Evolutionary conservation across 2,329 filamentous ascomycete genomes (phyloP).

Genomic region (Colletotrichum truncatum): DNA sequence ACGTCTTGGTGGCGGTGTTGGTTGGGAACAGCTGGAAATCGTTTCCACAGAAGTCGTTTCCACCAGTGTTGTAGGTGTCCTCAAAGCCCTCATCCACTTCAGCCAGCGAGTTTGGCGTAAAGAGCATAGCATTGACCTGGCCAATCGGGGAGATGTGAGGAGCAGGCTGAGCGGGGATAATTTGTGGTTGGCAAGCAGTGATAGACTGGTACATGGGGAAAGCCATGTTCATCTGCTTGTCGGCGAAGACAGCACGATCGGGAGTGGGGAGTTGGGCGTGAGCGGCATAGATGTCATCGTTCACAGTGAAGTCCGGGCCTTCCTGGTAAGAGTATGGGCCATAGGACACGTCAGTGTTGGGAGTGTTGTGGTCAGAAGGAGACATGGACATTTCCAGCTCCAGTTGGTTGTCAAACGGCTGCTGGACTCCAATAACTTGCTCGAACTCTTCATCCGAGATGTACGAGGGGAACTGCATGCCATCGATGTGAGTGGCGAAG

Average conservation of each 20-base stretch:
- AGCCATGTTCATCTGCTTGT: slow-evolving; percentile 26
- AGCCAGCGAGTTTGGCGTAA: slow-evolving; percentile 69
- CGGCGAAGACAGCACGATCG: slow-evolving; percentile 34
- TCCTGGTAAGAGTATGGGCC: slow-evolving; percentile 66
- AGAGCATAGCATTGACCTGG: slow-evolving; percentile 75
- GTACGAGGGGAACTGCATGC: slow-evolving; percentile 60
- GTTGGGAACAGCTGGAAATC: slow-evolving; percentile 74
- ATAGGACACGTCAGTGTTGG: slow-evolving; percentile 50
- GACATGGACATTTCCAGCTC: slow-evolving; percentile 55
- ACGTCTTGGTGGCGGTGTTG: slow-evolving; percentile 49
- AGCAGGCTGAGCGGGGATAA: slow-evolving; percentile 39
- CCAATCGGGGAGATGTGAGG: slow-evolving; percentile 75
- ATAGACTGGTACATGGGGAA: slow-evolving; percentile 33
- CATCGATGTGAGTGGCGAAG: slow-evolving; percentile 36
- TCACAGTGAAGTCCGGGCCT: slow-evolving; percentile 67
- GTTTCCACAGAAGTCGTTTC: slow-evolving; percentile 43
- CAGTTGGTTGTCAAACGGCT: slow-evolving; percentile 37
- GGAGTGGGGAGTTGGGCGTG: slow-evolving; percentile 65
- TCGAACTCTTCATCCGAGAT: slow-evolving; percentile 57
- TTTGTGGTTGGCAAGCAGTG: slow-evolving; percentile 49
- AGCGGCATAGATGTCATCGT: slow-evolving; percentile 71
- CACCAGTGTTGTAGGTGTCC: slow-evolving; percentile 55
- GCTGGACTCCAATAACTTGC: slow-evolving; percentile 38
- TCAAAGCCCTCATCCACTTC: slow-evolving; percentile 74
- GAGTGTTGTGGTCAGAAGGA: slow-evolving; percentile 60